phyloP scores from a whole-genome alignment of 2,329 filamentous ascomycete species.

The Madurella fahalii region DNA sequence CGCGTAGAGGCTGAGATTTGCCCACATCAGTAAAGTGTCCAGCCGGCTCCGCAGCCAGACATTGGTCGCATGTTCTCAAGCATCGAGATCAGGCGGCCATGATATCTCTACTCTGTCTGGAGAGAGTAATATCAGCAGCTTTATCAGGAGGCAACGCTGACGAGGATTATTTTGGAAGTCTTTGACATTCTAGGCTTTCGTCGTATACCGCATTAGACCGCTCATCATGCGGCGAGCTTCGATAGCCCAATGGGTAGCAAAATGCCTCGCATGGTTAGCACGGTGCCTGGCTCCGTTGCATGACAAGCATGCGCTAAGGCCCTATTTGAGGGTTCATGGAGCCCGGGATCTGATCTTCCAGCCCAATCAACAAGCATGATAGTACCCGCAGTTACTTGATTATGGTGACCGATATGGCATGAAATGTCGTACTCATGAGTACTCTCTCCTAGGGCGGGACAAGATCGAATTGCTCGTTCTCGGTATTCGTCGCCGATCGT shows the following conservation, averaged over 20 bases:
- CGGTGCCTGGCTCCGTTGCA: slow-evolving; percentile 6
- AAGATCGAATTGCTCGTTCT: not conserved
- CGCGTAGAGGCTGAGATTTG: too few species aligned
- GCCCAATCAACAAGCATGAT: slow-evolving; percentile 4
- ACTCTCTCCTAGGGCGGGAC: not conserved
- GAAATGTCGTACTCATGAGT: slow-evolving; percentile 1
- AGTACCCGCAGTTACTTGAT: slow-evolving; percentile 13
- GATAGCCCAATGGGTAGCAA: not conserved
- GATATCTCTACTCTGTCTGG: not conserved
- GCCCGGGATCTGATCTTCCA: slow-evolving; percentile 1
- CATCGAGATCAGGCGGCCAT: not conserved
- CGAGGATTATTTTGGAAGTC: too few species aligned
- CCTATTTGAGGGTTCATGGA: slow-evolving; percentile 11
- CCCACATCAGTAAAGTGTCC: not conserved
- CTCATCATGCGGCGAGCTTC: too few species aligned
- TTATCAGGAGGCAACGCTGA: not conserved
- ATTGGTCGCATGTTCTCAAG: not conserved
- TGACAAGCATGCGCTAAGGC: slow-evolving; percentile 8
- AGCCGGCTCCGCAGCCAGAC: not conserved
- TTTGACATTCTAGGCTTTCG: not conserved
- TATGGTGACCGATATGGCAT: not conserved
- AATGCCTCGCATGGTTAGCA: not conserved
- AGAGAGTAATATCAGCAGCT: not conserved
- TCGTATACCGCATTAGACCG: too few species aligned
- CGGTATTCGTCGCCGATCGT: slow-evolving; percentile 17